phyloP scores from a whole-genome alignment of 2,329 filamentous ascomycete species.

The Colletotrichum sansevieriae region DNA sequence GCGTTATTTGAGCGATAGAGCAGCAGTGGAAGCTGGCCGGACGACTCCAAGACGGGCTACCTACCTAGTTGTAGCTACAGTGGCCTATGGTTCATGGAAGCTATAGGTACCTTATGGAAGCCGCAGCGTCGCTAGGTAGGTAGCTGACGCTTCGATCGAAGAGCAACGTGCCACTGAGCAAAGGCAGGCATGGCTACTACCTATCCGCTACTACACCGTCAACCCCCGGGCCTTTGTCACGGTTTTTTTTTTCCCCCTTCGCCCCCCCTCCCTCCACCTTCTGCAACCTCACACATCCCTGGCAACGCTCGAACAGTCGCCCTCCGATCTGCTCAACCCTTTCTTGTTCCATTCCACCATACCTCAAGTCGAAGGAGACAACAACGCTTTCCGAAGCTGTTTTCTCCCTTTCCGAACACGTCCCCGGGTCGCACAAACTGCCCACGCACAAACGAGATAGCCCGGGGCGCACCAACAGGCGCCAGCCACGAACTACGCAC shows the following conservation, averaged over 20 bases:
- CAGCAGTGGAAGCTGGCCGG: background rate
- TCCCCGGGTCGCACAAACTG: constrained; percentile 28
- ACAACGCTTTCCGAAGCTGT: constrained; percentile 31
- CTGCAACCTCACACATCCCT: constrained; percentile 17
- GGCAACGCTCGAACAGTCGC: background rate
- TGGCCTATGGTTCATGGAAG: constrained; percentile 8
- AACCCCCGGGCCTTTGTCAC: background rate
- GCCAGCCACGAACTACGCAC: constrained; percentile 33
- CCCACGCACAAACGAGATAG: constrained; percentile 26
- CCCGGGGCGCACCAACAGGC: constrained; percentile 28
- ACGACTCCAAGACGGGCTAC: background rate
- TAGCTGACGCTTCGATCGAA: constrained; percentile 1
- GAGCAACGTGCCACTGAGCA: background rate
- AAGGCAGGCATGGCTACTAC: constrained; percentile 1
- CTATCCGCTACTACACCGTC: background rate
- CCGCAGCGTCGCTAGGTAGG: background rate
- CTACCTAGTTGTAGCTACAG: background rate
- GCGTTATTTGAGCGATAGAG: background rate
- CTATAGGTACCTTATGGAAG: background rate
- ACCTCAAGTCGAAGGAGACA: constrained; percentile 34
- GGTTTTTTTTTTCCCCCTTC: background rate
- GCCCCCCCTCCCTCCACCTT: background rate
- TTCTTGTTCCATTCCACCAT: constrained; percentile 14
- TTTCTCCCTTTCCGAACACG: constrained; percentile 28
- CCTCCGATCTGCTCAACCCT: constrained; percentile 28